These are phyloP conservation scores for Neoboletus magnificus DNA, from an alignment of 768 basidiomycete species.

Conservation along the genomic window DNA sequence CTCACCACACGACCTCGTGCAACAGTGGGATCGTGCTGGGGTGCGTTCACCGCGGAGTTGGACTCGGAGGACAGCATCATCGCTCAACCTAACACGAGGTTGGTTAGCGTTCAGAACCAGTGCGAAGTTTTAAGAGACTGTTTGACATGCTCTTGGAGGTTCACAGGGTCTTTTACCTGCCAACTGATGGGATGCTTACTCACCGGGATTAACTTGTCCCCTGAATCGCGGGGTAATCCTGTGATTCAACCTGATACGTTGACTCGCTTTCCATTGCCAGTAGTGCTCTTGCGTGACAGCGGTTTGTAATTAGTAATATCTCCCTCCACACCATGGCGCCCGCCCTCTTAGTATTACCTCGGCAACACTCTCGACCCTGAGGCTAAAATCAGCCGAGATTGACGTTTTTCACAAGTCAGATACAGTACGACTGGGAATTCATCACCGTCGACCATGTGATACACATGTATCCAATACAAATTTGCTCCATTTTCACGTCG, in stretches of 20 bases:
- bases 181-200: slow-evolving; percentile 1
- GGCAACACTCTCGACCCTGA: not conserved
- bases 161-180: slow-evolving; percentile 4
- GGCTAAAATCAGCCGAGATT: not conserved
- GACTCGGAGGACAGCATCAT: slow-evolving; percentile 1
- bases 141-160: not conserved
- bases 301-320: not conserved
- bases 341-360: not conserved
- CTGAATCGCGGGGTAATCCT: not conserved
- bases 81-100: not conserved
- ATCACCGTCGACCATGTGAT: not conserved
- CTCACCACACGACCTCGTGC: slow-evolving; percentile 13
- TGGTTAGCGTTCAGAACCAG: not conserved
- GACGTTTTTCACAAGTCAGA: not conserved
- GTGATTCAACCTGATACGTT: not conserved
- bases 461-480: not conserved
- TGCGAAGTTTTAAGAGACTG: slow-evolving; percentile 2
- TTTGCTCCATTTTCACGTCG: not conserved
- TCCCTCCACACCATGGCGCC: not conserved
- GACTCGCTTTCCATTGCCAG: not conserved
- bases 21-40: not conserved
- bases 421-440: not conserved
- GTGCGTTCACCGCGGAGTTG: not conserved
- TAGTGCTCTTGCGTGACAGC: not conserved
- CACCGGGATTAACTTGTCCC: slow-evolving; percentile 3